Evolutionary conservation across 1,284 basidiomycete genomes (phyloP).

Genomic region (Moesziomyces sp.): DNA sequence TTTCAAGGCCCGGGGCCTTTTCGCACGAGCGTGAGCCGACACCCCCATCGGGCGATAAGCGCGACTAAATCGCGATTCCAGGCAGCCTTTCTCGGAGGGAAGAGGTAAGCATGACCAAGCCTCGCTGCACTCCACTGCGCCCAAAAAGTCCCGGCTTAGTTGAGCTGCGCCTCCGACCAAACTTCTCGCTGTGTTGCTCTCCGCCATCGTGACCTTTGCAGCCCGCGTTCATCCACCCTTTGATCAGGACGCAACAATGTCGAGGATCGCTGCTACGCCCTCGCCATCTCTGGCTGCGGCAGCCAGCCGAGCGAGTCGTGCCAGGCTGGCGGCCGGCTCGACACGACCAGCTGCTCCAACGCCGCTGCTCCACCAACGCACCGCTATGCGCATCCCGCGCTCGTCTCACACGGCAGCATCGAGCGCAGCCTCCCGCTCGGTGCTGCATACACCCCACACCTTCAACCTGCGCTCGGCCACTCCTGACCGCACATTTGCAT

Average conservation of each 20-base stretch:
- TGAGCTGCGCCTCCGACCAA: constrained; percentile 3
- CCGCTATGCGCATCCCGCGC: no score
- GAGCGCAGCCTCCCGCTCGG: no score
- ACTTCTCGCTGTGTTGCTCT: constrained; percentile 4
- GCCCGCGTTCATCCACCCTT: no score
- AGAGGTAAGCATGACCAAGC: constrained; percentile 27
- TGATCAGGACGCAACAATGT: constrained; percentile 4
- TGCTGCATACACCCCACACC: no score
- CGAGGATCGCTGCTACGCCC: constrained; percentile 17
- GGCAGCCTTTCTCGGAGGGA: background rate
- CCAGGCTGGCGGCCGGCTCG: background rate
- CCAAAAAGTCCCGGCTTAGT: constrained; percentile 9
- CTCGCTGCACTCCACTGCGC: constrained; percentile 13
- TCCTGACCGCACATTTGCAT: constrained; percentile 5
- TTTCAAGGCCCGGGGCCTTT: constrained; percentile 11
- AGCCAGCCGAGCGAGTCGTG: background rate
- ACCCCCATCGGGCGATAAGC: no score
- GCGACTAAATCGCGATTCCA: no score
- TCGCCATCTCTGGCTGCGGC: constrained; percentile 8
- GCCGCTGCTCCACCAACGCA: background rate
- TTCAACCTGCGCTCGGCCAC: no score
- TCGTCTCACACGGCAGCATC: no score
- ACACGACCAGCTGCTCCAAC: constrained; percentile 1
- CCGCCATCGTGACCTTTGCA: no score
- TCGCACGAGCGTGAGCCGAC: background rate